Evolutionary conservation across 495 filamentous ascomycete species (phyloP).

Genomic region (Annulohypoxylon maeteangense): DNA sequence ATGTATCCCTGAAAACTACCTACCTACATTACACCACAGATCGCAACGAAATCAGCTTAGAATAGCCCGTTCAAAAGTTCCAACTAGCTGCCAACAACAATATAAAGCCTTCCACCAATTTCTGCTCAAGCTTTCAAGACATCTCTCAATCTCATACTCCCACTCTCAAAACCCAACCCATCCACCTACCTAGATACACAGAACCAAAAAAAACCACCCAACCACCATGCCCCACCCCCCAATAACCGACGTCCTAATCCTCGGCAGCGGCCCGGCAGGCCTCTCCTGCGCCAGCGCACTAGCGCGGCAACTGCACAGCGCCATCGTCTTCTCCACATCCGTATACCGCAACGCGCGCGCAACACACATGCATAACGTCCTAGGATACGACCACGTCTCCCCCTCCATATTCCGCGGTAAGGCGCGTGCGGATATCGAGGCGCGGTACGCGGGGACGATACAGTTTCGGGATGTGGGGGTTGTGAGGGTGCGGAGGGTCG

Average conservation of each 20-base stretch:
- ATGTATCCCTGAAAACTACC: slow-evolving; percentile 12
- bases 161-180: neutral
- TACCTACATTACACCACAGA: neutral
- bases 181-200: neutral
- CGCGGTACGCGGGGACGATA: slow-evolving; percentile 51
- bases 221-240: neutral
- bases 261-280: slow-evolving; percentile 68
- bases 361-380: slow-evolving; percentile 64
- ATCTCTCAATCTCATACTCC: neutral
- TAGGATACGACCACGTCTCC: slow-evolving; percentile 58
- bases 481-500: slow-evolving; percentile 40
- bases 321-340: slow-evolving; percentile 61
- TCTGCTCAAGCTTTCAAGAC: neutral
- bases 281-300: slow-evolving; percentile 60
- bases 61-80: neutral
- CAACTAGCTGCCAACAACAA: neutral
- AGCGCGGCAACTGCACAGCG: slow-evolving; percentile 58
- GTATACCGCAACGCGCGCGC: slow-evolving; percentile 60
- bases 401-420: slow-evolving; percentile 55
- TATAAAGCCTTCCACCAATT: neutral
- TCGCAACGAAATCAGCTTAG: neutral
- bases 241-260: slow-evolving; percentile 61
- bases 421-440: slow-evolving; percentile 49
- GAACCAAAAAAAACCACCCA: neutral
- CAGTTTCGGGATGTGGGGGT: slow-evolving; percentile 52